phyloP scores from a whole-genome alignment of 345 rosid genomes.

The Eucalyptus pumila region DNA sequence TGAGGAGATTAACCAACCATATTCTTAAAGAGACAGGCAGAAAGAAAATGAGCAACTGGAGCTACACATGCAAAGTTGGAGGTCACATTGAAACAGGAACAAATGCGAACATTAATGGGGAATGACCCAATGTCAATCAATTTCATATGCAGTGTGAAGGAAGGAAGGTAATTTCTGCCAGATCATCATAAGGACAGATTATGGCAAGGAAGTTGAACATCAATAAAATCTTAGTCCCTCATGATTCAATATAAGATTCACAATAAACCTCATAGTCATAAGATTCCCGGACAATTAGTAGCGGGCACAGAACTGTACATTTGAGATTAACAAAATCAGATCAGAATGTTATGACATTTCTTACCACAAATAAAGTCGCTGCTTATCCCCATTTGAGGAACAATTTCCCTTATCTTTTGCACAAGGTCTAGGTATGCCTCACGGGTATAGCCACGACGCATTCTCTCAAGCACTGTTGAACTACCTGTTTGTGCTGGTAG shows the following conservation, averaged over 20 bases:
- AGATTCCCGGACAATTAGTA: background rate
- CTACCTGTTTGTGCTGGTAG: conserved; percentile 92
- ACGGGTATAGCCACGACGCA: conserved; percentile 86
- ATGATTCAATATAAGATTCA: background rate
- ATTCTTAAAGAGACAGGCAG: background rate
- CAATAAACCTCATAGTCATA: background rate
- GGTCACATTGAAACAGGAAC: background rate
- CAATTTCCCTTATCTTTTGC: conserved; percentile 54
- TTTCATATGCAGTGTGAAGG: background rate
- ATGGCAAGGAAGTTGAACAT: background rate
- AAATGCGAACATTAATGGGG: background rate
- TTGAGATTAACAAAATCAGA: background rate
- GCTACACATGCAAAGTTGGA: background rate
- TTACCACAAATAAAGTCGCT: conserved; percentile 88
- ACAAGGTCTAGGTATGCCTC: conserved; percentile 90
- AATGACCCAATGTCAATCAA: background rate
- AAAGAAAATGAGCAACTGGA: background rate
- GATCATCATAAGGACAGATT: background rate
- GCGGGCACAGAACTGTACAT: background rate
- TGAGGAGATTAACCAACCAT: background rate
- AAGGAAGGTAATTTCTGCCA: background rate
- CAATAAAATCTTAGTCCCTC: background rate
- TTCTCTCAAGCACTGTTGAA: conserved; percentile 61
- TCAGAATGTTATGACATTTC: background rate
- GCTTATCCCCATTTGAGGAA: conserved; percentile 80